Evolutionary conservation across 2,329 filamentous ascomycete genomes (phyloP).

Genomic region (Pseudocercospora ulei): DNA sequence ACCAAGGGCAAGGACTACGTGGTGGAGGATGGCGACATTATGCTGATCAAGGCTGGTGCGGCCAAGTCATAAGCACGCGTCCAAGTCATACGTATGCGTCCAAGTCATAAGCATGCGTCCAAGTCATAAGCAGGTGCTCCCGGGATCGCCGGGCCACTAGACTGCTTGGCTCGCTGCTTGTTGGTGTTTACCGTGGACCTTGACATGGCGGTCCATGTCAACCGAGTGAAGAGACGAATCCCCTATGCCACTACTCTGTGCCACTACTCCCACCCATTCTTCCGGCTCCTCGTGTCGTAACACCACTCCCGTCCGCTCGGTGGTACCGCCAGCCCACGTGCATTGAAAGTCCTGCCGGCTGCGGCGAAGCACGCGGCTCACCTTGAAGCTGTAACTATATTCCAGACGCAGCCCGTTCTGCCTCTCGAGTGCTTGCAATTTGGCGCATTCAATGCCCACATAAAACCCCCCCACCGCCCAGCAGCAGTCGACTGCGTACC

Average conservation of each 20-base stretch:
- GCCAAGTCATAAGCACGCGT: conserved; percentile 49
- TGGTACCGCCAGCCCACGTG: no score
- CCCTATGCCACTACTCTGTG: neutral
- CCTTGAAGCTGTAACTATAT: no score
- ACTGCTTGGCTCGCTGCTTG: conserved; percentile 7
- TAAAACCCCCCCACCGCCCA: no score
- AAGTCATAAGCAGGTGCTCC: neutral
- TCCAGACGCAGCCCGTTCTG: no score
- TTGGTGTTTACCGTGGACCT: conserved; percentile 13
- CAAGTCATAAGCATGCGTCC: neutral
- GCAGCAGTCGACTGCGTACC: no score
- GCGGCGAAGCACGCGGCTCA: no score
- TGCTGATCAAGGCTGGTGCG: conserved; percentile 84
- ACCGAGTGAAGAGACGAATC: conserved; percentile 11
- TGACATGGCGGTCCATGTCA: conserved; percentile 10
- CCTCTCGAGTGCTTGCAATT: no score
- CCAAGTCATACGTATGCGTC: no score
- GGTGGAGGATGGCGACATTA: conserved; percentile 68
- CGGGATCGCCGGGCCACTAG: neutral
- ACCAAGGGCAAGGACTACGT: conserved; percentile 98
- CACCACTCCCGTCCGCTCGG: no score
- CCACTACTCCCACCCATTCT: neutral
- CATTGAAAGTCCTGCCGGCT: no score
- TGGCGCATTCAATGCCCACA: no score
- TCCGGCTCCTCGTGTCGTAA: no score